Conservation (phyloP, 208 protist species). For the Herpetomonas samuelpessoai region DNA sequence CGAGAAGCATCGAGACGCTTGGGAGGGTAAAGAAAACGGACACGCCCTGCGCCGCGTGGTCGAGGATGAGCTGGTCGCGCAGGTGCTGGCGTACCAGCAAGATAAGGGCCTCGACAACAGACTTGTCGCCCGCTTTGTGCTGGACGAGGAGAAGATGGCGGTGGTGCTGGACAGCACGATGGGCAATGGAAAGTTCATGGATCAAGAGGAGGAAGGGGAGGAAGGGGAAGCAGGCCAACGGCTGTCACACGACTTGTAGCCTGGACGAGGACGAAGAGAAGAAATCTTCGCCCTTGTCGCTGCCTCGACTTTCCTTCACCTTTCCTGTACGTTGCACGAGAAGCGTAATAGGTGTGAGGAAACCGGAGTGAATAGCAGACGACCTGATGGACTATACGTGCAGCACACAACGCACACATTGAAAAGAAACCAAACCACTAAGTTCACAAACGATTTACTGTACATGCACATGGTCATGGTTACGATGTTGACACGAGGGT, state of each 20-base stretch:
- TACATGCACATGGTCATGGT: too few species aligned
- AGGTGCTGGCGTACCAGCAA: conserved; percentile 46
- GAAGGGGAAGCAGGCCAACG: neutral
- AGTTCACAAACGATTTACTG: too few species aligned
- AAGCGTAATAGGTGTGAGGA: too few species aligned
- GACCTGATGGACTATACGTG: too few species aligned
- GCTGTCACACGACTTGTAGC: conserved; percentile 4
- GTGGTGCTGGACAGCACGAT: conserved; percentile 17
- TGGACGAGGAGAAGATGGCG: conserved; percentile 15
- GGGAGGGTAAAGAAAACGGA: conserved; percentile 66
- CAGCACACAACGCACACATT: too few species aligned
- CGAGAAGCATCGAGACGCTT: conserved; percentile 32
- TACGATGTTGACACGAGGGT: too few species aligned
- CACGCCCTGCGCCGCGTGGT: conserved; percentile 55
- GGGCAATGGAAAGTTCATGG: neutral
- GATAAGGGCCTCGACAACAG: conserved; percentile 19
- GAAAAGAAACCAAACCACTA: too few species aligned
- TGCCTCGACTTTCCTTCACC: too few species aligned
- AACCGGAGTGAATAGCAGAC: too few species aligned
- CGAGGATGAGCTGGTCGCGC: conserved; percentile 55
- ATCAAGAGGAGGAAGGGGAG: neutral
- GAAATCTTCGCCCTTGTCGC: too few species aligned
- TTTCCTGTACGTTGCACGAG: too few species aligned
- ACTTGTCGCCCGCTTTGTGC: conserved; percentile 25
- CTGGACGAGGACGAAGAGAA: too few species aligned